Evolutionary conservation across 1,284 basidiomycete genomes (phyloP).

Genomic region (Xerocomus nothofagi): DNA sequence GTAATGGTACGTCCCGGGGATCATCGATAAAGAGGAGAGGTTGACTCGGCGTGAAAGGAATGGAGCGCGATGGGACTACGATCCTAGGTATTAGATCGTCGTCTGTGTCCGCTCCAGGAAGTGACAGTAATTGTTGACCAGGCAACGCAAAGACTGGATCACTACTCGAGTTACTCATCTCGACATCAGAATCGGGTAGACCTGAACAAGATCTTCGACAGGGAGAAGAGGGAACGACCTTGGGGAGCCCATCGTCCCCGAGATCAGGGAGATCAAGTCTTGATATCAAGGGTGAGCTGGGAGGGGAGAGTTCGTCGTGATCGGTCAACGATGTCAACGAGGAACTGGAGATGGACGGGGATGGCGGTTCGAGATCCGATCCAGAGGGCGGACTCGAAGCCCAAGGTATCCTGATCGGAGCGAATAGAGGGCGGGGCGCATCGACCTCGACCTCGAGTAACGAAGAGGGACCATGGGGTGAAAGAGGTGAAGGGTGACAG

Average conservation of each 20-base stretch:
- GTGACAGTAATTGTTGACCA: conserved; percentile 30
- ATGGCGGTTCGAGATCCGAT: conserved; percentile 19
- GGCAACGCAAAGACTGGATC: conserved; percentile 16
- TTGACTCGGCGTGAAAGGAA: conserved; percentile 21
- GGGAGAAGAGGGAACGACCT: conserved; percentile 36
- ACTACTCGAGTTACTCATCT: conserved; percentile 14
- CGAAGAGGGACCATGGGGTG: conserved; percentile 22
- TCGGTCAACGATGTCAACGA: conserved; percentile 26
- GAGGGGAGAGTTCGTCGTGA: conserved; percentile 23
- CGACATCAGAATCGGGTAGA: conserved; percentile 35
- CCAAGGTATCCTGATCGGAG: conserved; percentile 26
- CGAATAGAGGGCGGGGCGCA: conserved; percentile 15
- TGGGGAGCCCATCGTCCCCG: conserved; percentile 28
- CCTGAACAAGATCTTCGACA: conserved; percentile 31
- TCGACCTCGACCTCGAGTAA: conserved; percentile 30
- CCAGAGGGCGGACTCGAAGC: conserved; percentile 6
- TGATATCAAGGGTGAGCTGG: conserved; percentile 33
- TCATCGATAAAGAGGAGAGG: conserved; percentile 43
- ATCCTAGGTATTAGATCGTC: conserved; percentile 35
- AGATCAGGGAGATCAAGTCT: conserved; percentile 33
- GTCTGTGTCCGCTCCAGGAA: conserved; percentile 41
- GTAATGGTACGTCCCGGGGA: conserved; percentile 39
- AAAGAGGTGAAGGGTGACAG: conserved; percentile 14
- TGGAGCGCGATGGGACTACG: conserved; percentile 1
- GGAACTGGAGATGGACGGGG: conserved; percentile 10